phyloP scores from a whole-genome alignment of 768 basidiomycete species.

The Mycena epipterygia region DNA sequence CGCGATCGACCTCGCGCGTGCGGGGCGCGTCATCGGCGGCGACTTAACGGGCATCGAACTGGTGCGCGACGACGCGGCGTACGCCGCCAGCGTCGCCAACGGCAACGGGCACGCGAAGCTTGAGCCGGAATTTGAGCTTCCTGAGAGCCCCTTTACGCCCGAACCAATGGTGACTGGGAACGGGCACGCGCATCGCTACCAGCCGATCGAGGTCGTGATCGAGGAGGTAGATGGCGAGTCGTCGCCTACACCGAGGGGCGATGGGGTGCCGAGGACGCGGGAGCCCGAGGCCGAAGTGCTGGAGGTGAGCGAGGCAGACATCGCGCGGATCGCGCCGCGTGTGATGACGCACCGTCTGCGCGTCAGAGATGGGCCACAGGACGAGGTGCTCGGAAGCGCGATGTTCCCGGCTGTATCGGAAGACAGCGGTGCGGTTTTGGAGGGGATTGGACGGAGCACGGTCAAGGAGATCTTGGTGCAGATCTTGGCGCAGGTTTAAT shows the following conservation, averaged over 20 bases:
- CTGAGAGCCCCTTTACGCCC: background rate
- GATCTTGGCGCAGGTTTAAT: conserved; percentile 65
- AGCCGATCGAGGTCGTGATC: conserved; percentile 34
- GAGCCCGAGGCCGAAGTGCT: conserved; percentile 49
- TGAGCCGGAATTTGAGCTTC: conserved; percentile 35
- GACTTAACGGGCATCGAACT: conserved; percentile 75
- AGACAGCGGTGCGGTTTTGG: conserved; percentile 47
- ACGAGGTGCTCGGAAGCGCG: conserved; percentile 76
- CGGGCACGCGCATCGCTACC: conserved; percentile 32
- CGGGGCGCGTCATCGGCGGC: conserved; percentile 73
- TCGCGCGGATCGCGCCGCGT: conserved; percentile 80
- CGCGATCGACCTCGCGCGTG: conserved; percentile 75
- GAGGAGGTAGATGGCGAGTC: conserved; percentile 33
- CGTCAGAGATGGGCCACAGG: conserved; percentile 76
- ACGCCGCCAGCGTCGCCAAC: conserved; percentile 10
- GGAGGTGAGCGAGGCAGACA: conserved; percentile 81
- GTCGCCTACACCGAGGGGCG: conserved; percentile 15
- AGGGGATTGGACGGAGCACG: conserved; percentile 54
- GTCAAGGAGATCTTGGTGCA: conserved; percentile 78
- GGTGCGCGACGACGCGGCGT: conserved; percentile 44
- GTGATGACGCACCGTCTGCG: conserved; percentile 83
- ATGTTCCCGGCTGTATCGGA: conserved; percentile 63
- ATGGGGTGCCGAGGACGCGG: conserved; percentile 34
- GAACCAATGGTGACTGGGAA: background rate
- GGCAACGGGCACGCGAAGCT: conserved; percentile 34